Evolutionary conservation across 306 rosid species (phyloP), one percentile per base, ranked within the genome.

Genomic region (Hippophae tibetana): DNA sequence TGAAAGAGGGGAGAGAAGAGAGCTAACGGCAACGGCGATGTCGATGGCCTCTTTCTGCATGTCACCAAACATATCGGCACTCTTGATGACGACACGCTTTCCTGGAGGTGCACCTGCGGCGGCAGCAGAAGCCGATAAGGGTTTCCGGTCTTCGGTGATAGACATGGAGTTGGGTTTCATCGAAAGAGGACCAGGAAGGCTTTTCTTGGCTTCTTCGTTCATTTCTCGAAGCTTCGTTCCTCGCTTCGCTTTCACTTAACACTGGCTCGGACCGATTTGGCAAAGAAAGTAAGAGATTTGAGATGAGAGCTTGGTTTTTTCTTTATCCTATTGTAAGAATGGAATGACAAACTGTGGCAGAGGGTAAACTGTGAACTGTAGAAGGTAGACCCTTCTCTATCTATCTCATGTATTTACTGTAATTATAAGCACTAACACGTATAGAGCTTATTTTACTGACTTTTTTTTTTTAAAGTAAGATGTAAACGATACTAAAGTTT

Each of bases 21-120:
- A 47, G 49, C 86, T 79, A 46, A 90, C 97, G 58, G 81, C 62
- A 75, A 90, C 85, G 76, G 97, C 97, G 72, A 87, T 81, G 62
- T 90, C 94, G 55, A 90, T 75, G 54, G 97, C 97, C 64, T 90
- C 95, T 65, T 82, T 86, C 74, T 90, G 97, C 83, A 86, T 74
- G 67, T 90, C 88, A 18, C 85, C 77, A 25, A 75, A 74, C 97
- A 90, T 90, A 58, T 90, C 97, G 14, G 97, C 97, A 48, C 94
- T 90, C 76, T 90, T 90, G 62, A 90, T 82, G 60, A 90, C 80
- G 60, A 90, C 84, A 53, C 84, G 85, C 82, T 84, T 86, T 4
- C 83, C 72, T 0, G 86, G 47, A 5, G 78, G 47, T 0, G 86
- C 56, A 0, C 79, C 69, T 0, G 84, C 52, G 9, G 76, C 54